Percentiles rank a stretch among this genome's conserved stretches.
phyloP scores from a whole-genome alignment of 768 basidiomycete species.

The Lentinula aciculospora region DNA sequence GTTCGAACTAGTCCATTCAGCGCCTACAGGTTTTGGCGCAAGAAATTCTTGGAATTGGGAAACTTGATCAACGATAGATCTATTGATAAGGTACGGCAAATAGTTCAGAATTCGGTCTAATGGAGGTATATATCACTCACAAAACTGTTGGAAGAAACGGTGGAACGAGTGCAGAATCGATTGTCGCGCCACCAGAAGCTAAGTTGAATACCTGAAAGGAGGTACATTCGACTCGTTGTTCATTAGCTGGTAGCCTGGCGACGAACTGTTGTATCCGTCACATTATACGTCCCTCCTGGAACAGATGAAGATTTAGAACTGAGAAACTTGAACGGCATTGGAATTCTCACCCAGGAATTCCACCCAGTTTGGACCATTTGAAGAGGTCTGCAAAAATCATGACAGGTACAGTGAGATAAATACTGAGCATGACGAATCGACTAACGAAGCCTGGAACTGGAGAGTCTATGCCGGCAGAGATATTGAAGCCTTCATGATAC shows the following conservation, averaged over 20 bases:
- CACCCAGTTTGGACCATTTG: constrained; percentile 63
- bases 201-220: constrained; percentile 36
- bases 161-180: constrained; percentile 46
- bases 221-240: background rate
- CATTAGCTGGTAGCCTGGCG: background rate
- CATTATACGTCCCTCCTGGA: constrained; percentile 47
- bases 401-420: constrained; percentile 7
- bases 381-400: constrained; percentile 36
- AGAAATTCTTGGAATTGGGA: constrained; percentile 41
- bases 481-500: constrained; percentile 40
- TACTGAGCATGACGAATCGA: background rate
- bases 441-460: constrained; percentile 46
- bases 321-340: constrained; percentile 7
- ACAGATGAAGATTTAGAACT: background rate
- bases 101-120: background rate
- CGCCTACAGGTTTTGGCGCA: constrained; percentile 35
- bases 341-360: constrained; percentile 37
- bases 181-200: constrained; percentile 56
- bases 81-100: constrained; percentile 6
- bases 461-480: constrained; percentile 50
- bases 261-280: constrained; percentile 42
- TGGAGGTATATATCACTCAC: constrained; percentile 17
- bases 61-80: constrained; percentile 54
- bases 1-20: constrained; percentile 47
- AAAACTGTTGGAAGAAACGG: constrained; percentile 43